phyloP scores from a whole-genome alignment of 164 flowering plant species.

The Akebia trifoliata region DNA sequence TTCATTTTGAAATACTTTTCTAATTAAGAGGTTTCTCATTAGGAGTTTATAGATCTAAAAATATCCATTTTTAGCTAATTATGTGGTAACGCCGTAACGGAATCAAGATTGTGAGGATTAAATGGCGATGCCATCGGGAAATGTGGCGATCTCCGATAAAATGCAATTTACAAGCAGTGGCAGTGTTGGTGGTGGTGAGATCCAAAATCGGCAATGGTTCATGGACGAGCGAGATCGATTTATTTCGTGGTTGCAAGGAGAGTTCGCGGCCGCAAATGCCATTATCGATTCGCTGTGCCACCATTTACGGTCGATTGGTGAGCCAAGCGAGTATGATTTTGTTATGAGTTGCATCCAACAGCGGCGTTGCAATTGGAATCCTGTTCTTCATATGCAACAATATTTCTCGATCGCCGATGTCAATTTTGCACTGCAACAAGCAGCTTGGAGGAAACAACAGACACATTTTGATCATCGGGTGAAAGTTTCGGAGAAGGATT shows the following conservation, averaged over 20 bases:
- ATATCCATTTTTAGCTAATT: background rate
- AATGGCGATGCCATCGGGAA: constrained; percentile 81
- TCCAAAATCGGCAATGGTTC: constrained; percentile 51
- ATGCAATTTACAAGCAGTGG: constrained; percentile 41
- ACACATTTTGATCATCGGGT: constrained; percentile 31
- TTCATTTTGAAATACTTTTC: background rate
- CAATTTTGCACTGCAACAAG: constrained; percentile 55
- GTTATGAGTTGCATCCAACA: constrained; percentile 58
- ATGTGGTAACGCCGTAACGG: constrained; percentile 11
- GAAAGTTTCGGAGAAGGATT: constrained; percentile 36
- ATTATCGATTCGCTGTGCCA: constrained; percentile 71
- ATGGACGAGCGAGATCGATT: constrained; percentile 76
- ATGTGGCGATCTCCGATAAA: constrained; percentile 51
- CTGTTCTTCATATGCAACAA: constrained; percentile 85
- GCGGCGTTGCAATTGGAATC: constrained; percentile 73
- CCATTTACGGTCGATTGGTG: constrained; percentile 52
- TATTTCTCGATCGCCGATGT: constrained; percentile 71
- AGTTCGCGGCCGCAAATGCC: constrained; percentile 89
- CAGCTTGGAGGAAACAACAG: constrained; percentile 49
- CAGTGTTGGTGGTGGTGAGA: constrained; percentile 29
- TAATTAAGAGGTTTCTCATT: background rate
- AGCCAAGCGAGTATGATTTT: constrained; percentile 69
- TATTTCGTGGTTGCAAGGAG: constrained; percentile 70
- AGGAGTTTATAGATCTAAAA: constrained; percentile 14
- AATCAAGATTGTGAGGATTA: constrained; percentile 14